Evolutionary conservation across 345 rosid genomes (phyloP), one percentile per base, ranked within the genome.

Genomic region (Reutealis trisperma): DNA sequence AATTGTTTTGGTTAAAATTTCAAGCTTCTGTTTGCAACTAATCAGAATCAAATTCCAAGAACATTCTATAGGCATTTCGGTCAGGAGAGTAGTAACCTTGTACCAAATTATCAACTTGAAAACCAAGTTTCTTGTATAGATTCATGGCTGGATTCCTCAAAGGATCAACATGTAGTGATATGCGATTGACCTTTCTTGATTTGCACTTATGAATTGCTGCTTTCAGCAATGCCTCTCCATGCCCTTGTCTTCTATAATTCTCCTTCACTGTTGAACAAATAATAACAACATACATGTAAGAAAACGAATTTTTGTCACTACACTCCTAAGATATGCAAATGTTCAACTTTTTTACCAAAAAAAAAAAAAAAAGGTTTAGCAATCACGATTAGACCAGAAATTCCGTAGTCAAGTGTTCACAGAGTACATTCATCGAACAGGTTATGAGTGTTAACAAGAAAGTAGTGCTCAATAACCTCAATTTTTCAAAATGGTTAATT

Each of bases 111-210:
- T 93, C 98, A 70, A 90, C 86, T 75, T 85, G 86, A 84, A 93
- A 95, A 49, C 98, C 98, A 61, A 75, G 69, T 55, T 95, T 95
- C 80, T 84, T 80, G 87, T 95, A 95, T 32, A 93, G 84, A 79
- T 80, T 84, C 88, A 92, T 68, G 1, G 98, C 97, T 8, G 93
- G 70, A 70, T 60, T 79, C 78, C 96, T 90, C 76, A 77, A 73
- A 6, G 96, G 93, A 70, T 92, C 98, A 58, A 95, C 99, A 77
- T 93, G 93, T 71, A 95, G 93, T 55, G 85, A 79, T 69, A 95
- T 78, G 25, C 94, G 80, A 30, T 83, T 89, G n/a, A 92, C 86
- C 47, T 83, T 89, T 83, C 94, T 89, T 70, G 82, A 82, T 75
- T 91, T 52, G 19, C 57, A 52, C 57, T 52, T 52, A 13, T 15